Base-by-base conservation (phyloP, 805 yeast species). In the Pichia ethanolica region DNA sequence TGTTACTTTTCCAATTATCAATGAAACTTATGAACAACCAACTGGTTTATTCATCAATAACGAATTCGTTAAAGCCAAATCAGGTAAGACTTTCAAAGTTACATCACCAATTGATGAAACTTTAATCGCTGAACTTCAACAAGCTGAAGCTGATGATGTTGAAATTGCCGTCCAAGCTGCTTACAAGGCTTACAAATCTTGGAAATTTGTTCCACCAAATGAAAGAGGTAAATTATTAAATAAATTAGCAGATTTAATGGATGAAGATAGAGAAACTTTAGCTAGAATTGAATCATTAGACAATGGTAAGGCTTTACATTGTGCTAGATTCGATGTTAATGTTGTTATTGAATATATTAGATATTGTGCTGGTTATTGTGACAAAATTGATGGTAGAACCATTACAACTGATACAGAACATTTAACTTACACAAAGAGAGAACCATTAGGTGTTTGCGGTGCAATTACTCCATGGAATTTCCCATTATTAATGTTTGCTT, bases 381-480 rank as follows among this genome's bases (percentile, higher is more conserved):
- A 82, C 69, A 82, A 82, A 67, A 61, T 82, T 48, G 74, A 72
- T 56, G 93, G 91, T 58, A 73, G 81, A 62, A 67, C 79, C 39
- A 75, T 83, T 45, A 77, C 81, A 58, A 77, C 87, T 42, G 88
- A 86, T 54, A 69, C 71, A 45, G 68, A 78, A 37, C 83, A 84
- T 65, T 75, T 82, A 60, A 78, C 75, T 58, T 84, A 75, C 71
- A 80, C 86, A 49, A 73, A 77, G 63, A 79, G 79, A 65, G 89
- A 83, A 66, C 90, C 91, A 58, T 67, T 84, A 56, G 91, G 90
- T 65, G 86, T 84, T 38, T 83, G 89, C 71, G 91, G 90, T 56
- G 89, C 83, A 67, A 83, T 85, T 55, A 84, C 85, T 54, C 90
- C 91, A 64, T 85, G 90, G 90, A 85, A 85, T 66, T 85, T 85